A percentile compares a stretch with the other conserved stretches of the same genome.
Conservation (phyloP, 176 grass and related monocot genomes). For the Pharus latifolius region DNA sequence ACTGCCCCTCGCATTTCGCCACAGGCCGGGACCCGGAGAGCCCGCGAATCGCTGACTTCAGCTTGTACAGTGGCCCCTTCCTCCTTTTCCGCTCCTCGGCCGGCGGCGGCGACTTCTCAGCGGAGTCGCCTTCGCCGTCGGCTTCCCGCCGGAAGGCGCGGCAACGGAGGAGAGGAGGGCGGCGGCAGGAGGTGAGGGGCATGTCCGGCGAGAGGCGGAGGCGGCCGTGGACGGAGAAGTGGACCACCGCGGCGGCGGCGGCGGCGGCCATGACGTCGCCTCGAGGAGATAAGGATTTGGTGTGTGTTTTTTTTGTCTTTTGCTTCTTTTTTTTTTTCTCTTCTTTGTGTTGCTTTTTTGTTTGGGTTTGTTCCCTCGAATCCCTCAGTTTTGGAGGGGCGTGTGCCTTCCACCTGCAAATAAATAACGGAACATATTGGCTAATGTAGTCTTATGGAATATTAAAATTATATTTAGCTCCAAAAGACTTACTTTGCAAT, state of each 20-base stretch:
- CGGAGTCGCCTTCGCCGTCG: slow-evolving; percentile 14
- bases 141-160: slow-evolving; percentile 44
- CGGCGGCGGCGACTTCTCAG: slow-evolving; percentile 5
- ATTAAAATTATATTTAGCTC: background rate
- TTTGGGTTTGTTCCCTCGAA: background rate
- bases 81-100: slow-evolving; percentile 27
- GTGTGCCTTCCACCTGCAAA: slow-evolving; percentile 1
- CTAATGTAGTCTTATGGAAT: accelerated
- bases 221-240: slow-evolving; percentile 27
- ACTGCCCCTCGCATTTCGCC: slow-evolving; percentile 33
- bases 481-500: no score
- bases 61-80: slow-evolving; percentile 78
- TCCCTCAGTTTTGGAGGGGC: slow-evolving; percentile 23
- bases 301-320: background rate
- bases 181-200: background rate
- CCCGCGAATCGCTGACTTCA: slow-evolving; percentile 63
- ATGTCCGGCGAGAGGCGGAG: slow-evolving; percentile 13
- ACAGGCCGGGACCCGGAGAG: slow-evolving; percentile 40
- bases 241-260: slow-evolving; percentile 39
- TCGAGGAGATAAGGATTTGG: slow-evolving; percentile 19
- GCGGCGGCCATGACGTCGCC: slow-evolving; percentile 35
- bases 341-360: background rate
- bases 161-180: slow-evolving; percentile 31
- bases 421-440: slow-evolving; percentile 3
- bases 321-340: background rate